Evolutionary conservation across 805 yeast genomes (phyloP), one percentile per base, ranked within the genome.

Genomic region (Cyberlindnera samutprakarnensis): DNA sequence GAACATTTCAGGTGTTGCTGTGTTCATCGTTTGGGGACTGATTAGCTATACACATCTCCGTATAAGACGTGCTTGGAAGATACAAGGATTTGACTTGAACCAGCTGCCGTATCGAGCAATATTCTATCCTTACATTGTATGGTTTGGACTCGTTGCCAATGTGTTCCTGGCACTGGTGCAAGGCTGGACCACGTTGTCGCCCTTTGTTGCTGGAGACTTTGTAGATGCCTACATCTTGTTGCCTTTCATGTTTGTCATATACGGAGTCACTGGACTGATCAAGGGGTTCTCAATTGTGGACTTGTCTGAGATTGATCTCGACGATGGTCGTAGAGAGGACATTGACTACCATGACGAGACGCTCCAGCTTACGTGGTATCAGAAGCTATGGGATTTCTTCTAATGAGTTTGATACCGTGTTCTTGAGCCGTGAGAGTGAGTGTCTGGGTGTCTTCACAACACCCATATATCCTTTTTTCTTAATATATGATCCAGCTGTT

Each of bases 1-100:
- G 42, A 79, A 78, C 53, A 78, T 81, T 41, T 70, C 83, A 10
- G 83, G 83, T 30, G 80, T 79, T 30, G 77, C 87, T 5, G 88
- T 87, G 33, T 70, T 80, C 44, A 75, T 80, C 42, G 68, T 82
- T 15, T 78, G 88, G 88, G 70, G 72, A 22, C 66, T 73, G 47
- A 78, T 80, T 39, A 65, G 78, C 16, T 59, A 66, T 29, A 65
- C 81, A 2, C 87, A 79, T 56, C 56, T 80, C 32, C 66, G 87
- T 51, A 78, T 80, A 52, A 78, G 81, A 75, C 53, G 61, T 24
- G 81, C 82, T 14, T 62, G 84, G 52, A 69, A 68, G 44, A 51
- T 62, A 12, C 75, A 86, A 53, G 75, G 76, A 28, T 76, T 81
- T 39, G 65, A 77, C 25, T 57, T 92, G 45, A 72, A 72, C 40